Evolutionary conservation across 1,139 yeast genomes (phyloP), one percentile per base, ranked within the genome.

Genomic region (Saccharomyces hybrid): DNA sequence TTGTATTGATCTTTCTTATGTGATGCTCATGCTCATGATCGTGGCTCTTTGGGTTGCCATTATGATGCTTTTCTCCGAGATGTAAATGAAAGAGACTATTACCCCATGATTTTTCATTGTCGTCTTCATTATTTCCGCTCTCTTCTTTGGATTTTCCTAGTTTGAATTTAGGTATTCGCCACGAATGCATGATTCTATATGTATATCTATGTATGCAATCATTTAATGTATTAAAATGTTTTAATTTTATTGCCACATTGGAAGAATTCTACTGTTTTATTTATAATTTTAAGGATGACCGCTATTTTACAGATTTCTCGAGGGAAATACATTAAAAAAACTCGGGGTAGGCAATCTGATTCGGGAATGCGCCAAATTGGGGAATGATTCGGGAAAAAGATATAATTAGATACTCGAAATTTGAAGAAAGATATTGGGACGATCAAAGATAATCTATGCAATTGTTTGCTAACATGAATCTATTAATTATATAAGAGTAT

Each of bases 101-200:
- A 28, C 57, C 53, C 23, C 54, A 51, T 5, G 52, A 16, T 28
- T 54, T 55, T 26, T 52, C 57, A 5, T 53, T 55, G 23, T 55
- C 59, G 46, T 56, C 55, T 16, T 56, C 58, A 29, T 60, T 62
- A 52, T 55, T 57, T 44, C 64, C 67, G 50, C 23, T 19, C 23
- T 66, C 69, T 34, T 67, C 70, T 50, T 67, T 66, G 29, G 66
- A 60, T 49, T 64, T 63, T 8, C 72, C 72, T 51, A 66, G 64
- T 52, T 61, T 62, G 53, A 66, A 64, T 55, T 64, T 66, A n/a
- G 65, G 56, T 44, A 64, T 54, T 57, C 63, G 64, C 68, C 68
- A 66, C 28, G 66, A 61, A 50, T 64, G 62, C 68, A 66, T 65
- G 27, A 23, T 23, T 32, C 25, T 41, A n/a, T 42, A 28, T 42